Base-by-base conservation (phyloP, 306 rosid genomes). In the Citrullus mucosospermus region DNA sequence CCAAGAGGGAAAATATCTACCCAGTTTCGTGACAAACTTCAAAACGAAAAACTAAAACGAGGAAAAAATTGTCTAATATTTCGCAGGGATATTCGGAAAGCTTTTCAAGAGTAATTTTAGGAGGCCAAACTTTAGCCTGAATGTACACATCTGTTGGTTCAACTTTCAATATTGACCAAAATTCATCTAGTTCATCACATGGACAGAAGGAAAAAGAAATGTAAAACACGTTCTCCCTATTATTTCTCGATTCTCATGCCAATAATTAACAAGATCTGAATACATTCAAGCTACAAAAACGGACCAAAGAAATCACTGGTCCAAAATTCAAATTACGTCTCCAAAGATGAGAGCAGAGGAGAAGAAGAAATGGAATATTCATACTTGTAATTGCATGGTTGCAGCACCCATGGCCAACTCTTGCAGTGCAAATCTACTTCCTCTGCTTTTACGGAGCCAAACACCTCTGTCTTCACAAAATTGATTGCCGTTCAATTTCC, bases 211-310 rank as follows among this genome's bases (percentile, higher is more conserved):
- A 50, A 46, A 13, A 25, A 25, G 54, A 15, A 30, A 30, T 13
- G 25, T 50, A 25, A 69, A 72, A 72, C 77, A 46, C 59, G 46
- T 73, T 50, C 17, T 73, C 78, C 77, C 78, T 28, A 73, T 73
- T 50, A 51, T 15, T 73, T 73, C 78, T 73, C 43, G 20, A 28
- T 28, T 72, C 59, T 15, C 41, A 72, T 50, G 16, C 77, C 46
- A 73, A 73, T 53, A 73, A 73, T 28, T 16, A 28, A 30, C 58
- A 32, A 32, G 78, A 73, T 73, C 60, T 73, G 6, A 30, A 48
- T 15, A 13, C 38, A 15, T 72, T 44, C 57, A 70, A 72, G 60
- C 41, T 16, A 32, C 61, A 15, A 73, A 73, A 22, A 50, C 4
- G 22, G 58, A 71, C 20, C 22, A 71, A 71, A 14, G 2, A 12